Conservation (phyloP, 768 basidiomycete genomes). For the Gymnopilus junonius region DNA sequence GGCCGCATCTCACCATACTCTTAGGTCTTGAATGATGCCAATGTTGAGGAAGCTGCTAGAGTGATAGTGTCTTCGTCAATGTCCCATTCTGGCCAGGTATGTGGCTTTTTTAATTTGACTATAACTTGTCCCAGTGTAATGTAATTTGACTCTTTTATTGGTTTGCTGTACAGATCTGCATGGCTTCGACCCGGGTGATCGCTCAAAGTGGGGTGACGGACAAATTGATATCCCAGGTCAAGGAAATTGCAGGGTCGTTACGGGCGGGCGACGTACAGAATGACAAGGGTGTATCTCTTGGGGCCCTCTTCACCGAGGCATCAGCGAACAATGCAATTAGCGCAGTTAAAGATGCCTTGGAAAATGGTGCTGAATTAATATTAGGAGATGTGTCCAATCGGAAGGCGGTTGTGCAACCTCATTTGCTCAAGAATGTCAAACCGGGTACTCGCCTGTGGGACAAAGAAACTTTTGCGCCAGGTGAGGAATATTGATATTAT, state of each 20-base stretch:
- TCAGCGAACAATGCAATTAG: conserved; percentile 50
- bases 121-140: background rate
- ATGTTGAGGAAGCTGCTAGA: conserved; percentile 56
- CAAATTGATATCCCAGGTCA: conserved; percentile 38
- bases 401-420: conserved; percentile 53
- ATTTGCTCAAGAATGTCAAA: conserved; percentile 51
- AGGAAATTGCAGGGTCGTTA: conserved; percentile 32
- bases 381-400: conserved; percentile 45
- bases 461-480: conserved; percentile 66
- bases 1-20: background rate
- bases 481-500: conserved; percentile 30
- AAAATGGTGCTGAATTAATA: conserved; percentile 48
- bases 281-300: conserved; percentile 34
- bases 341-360: conserved; percentile 48
- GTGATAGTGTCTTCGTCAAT: conserved; percentile 49
- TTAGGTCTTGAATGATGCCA: conserved; percentile 58
- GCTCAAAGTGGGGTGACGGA: conserved; percentile 46
- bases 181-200: conserved; percentile 64
- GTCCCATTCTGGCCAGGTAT: conserved; percentile 47
- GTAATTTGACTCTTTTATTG: too few relatives aligned
- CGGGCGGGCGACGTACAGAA: conserved; percentile 42
- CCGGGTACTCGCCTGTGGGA: conserved; percentile 59
- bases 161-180: conserved; percentile 51
- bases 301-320: conserved; percentile 46
- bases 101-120: background rate